Conservation (phyloP, 2,329 filamentous ascomycete genomes). For the Apiospora hydei region DNA sequence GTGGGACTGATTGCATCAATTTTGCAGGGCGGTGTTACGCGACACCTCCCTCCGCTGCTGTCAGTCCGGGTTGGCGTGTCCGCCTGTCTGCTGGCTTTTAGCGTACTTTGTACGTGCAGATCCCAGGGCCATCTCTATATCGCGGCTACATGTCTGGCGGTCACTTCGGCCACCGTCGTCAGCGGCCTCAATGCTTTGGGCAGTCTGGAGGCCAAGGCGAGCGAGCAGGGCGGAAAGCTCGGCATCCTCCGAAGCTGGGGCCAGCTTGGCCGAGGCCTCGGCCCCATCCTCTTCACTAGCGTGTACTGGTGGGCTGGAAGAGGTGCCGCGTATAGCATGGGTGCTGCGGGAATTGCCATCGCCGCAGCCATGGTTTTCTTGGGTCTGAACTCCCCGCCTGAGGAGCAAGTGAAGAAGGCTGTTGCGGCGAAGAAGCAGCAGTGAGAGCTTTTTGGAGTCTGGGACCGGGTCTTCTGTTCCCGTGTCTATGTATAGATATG, state of each 20-base stretch:
- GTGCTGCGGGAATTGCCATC: slow-evolving; percentile 79
- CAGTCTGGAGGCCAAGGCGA: slow-evolving; percentile 83
- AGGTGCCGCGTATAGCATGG: slow-evolving; percentile 82
- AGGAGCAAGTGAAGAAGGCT: slow-evolving; percentile 17
- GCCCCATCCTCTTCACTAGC: slow-evolving; percentile 89
- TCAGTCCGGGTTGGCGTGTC: slow-evolving; percentile 82
- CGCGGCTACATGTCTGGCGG: slow-evolving; percentile 82
- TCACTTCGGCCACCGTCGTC: slow-evolving; percentile 94
- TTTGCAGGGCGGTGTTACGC: slow-evolving; percentile 91
- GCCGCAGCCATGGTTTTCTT: slow-evolving; percentile 77
- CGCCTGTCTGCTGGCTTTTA: slow-evolving; percentile 80
- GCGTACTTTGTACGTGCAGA: slow-evolving; percentile 75
- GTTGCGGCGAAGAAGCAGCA: slow-evolving; percentile 20
- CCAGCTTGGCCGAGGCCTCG: slow-evolving; percentile 85
- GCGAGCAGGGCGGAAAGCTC: slow-evolving; percentile 84
- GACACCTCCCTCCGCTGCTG: slow-evolving; percentile 80
- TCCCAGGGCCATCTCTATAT: slow-evolving; percentile 77
- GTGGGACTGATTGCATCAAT: slow-evolving; percentile 90
- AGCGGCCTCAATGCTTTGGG: slow-evolving; percentile 91
- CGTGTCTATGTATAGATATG: neutral
- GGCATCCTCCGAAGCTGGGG: slow-evolving; percentile 84
- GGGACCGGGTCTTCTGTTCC: neutral
- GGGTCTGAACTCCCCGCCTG: slow-evolving; percentile 69
- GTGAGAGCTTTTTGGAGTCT: neutral
- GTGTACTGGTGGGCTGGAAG: slow-evolving; percentile 98